Evolutionary conservation across 495 filamentous ascomycete species (phyloP), one percentile per base, ranked within the genome.

Genomic region (Xanthoparmelia taractica): DNA sequence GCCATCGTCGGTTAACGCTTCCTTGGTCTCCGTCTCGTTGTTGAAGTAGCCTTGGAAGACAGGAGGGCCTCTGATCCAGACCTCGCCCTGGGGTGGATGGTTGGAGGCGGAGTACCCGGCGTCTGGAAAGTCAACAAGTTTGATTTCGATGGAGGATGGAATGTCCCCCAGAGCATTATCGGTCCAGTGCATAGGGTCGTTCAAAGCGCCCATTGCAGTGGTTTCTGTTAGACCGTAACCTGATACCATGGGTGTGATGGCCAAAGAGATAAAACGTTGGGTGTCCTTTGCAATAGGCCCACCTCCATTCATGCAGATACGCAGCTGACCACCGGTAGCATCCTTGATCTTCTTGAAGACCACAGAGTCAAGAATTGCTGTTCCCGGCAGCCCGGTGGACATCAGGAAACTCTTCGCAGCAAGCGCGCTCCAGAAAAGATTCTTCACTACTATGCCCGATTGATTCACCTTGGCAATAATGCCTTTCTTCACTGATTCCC

Each of bases 161-260:
- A 95, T 81, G 63, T 90, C 84, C 61, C 94, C 94, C 61, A 96
- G 83, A 31, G 87, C 85, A 25, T 84, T 78, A 63, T 89, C 83
- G 60, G 91, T 93, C 93, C 93, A 98, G 67, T 93, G 87, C 67
- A 87, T 72, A 7, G 94, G 94, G 73, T 92, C 91, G 79, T 90
- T 95, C 25, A 98, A 78, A 23, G 86, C 85, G 67, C 94, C 95
- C 91, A 96, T 97, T 56, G 92, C 94, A 29, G 86, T 82, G 6
- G 94, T 98, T 76, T 98, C 94, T 7, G 94, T 98, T 69, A 97
- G 80, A 57, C 94, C 94, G 71, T 98, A 98, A n/a, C 94, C 94
- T 65, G 83, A 84, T 65, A 95, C 86, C 90, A 95, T 93, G 38
- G 90, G 89, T 60, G 85, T 84, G 69, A 95, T 90, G 45, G 89